Evolutionary conservation across 176 grass and related monocot species (phyloP).

Genomic region (Thalia dealbata): DNA sequence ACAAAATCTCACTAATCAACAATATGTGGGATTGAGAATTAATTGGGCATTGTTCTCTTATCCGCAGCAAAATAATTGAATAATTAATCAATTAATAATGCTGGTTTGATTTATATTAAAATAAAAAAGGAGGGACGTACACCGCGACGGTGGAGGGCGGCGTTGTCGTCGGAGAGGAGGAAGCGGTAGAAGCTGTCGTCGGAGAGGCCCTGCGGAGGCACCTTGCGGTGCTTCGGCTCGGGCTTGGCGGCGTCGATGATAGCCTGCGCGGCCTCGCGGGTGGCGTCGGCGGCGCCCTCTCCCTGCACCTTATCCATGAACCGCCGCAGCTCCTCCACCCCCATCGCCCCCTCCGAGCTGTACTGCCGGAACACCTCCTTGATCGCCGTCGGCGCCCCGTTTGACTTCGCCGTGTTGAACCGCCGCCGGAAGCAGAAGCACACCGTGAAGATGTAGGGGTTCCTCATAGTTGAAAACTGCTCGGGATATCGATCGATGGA

Average conservation of each 20-base stretch:
- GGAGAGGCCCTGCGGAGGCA: slow-evolving; percentile 40
- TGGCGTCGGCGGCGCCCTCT: slow-evolving; percentile 22
- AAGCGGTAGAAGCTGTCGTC: slow-evolving; percentile 49
- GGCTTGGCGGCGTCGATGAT: slow-evolving; percentile 33
- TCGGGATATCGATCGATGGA: no score
- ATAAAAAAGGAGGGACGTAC: slow-evolving; percentile 9
- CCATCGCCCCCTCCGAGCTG: slow-evolving; percentile 23
- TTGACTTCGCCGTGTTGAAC: slow-evolving; percentile 39
- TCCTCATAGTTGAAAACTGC: not conserved
- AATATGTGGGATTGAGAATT: no score
- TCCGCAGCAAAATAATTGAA: no score
- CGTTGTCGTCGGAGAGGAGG: slow-evolving; percentile 54
- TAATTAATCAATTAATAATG: no score
- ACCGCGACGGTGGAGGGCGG: slow-evolving; percentile 16
- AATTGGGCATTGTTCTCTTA: no score
- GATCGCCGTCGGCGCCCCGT: slow-evolving; percentile 42
- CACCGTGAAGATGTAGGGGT: slow-evolving; percentile 57
- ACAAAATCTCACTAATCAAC: no score
- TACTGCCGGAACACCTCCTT: slow-evolving; percentile 43
- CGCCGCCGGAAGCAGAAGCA: slow-evolving; percentile 63
- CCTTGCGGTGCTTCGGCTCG: slow-evolving; percentile 26
- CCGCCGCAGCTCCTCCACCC: slow-evolving; percentile 37
- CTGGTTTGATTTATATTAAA: no score
- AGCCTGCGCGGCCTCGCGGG: slow-evolving; percentile 20
- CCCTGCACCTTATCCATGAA: slow-evolving; percentile 66